Evolutionary conservation across 768 basidiomycete species (phyloP), one percentile per base, ranked within the genome.

Genomic region (Kwoniella sp.): DNA sequence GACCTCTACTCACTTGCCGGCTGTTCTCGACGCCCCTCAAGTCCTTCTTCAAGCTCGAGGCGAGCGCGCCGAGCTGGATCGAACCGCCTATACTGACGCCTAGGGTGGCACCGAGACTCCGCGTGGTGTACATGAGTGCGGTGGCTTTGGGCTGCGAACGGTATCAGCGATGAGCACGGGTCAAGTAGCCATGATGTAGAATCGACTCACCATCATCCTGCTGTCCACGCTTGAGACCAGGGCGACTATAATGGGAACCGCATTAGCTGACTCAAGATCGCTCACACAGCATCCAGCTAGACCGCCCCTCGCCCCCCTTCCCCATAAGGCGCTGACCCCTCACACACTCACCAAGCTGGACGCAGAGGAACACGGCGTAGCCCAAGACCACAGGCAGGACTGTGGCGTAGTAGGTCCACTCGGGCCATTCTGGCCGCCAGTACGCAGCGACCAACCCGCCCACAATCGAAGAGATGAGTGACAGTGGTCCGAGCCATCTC

Each of bases 331-430:
- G n/a, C n/a, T n/a, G n/a, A n/a, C n/a, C n/a, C n/a, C n/a, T n/a
- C n/a, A n/a, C n/a, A n/a, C n/a, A 50, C 66, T 53, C 29, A 73
- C 71, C 57, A 8, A 73, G 53, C 28, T 67, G 60, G 20, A 62
- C 62, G 42, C 70, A 66, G 22, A 73, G 34, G 50, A 73, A 73
- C 5, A 68, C 58, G 2, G 70, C 66, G 41, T 73, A 73, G 3
- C 72, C 72, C 38, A 73, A 38, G 26, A 64, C 58, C 14, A 58
- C 53, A 19, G 70, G 67, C n/a, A 73, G 46, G 31, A 63, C 50
- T 17, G 63, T 69, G 3, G 53, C 56, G 38, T 64, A 69, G 37
- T 68, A 73, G 12, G 44, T 55, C 61, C 57, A 65, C 43, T 57
- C 58, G 12, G 56, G 27, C 60, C 70, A 71, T 3, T 10, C 27